Evolutionary conservation across 2,329 filamentous ascomycete genomes (phyloP), one percentile per base, ranked within the genome.

Genomic region (Sordariomycetes sp.): DNA sequence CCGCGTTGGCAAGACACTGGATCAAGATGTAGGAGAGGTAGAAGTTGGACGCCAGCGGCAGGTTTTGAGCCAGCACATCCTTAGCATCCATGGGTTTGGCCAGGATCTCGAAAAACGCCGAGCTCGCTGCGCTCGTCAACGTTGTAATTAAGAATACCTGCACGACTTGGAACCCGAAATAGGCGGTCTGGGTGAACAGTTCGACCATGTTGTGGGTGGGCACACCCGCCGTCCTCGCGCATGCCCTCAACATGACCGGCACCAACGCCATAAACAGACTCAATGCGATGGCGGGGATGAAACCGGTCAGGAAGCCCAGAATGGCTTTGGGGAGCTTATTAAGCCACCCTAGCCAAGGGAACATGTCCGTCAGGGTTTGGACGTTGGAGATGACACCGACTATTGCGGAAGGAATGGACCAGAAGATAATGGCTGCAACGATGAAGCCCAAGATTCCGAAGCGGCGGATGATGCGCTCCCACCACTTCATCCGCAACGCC

Each of bases 1-100:
- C 72, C 4, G 86, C 82, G 40, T 90, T 78, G 2, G 80, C 81
- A 38, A 96, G 58, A 21, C 90, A 93, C 57, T 96, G 92, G 3
- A 98, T 75, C 21, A 96, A 76, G 44, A 98, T 93, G 61, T 96
- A 98, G 0, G 59, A 86, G 15, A 96, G 80, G 58, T 95, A 98
- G 53, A 96, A 93, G 60, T 94, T 96, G 40, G 87, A 88, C 0
- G 86, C 79, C 36, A 75, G 79, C 14, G 92, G 92, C 6, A 98
- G 67, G 38, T 84, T 82, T 12, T 67, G 50, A 1, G 87, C 81
- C 4, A 94, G 68, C 25, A 93, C 59, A 1, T 54, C 59, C 0
- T 86, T 75, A 6, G 77, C 72, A 0, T 60, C 59, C 3, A 63
- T 54, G 1, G 87, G 86, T 4, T 86, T 46, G 0, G 76, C 25